Conservation (phyloP, 139 green algal genomes). For the Micromonas pusilla region DNA sequence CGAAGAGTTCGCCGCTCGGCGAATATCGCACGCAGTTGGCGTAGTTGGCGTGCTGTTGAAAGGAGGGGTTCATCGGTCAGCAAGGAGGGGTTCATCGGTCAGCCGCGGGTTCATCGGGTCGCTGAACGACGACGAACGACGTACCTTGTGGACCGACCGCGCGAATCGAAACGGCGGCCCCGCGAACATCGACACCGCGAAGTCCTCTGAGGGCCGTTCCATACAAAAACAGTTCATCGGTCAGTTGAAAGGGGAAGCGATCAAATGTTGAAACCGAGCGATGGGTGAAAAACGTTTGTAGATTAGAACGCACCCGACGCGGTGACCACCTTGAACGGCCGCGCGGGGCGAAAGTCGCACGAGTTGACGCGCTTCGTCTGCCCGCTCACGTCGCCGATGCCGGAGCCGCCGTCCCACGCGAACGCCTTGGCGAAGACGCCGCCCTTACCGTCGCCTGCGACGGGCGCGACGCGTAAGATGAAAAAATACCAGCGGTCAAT, state of each 20-base stretch:
- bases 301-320: too few relatives aligned
- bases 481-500: too few relatives aligned
- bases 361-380: constrained; percentile 42
- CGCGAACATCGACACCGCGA: constrained; percentile 43
- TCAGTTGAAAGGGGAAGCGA: too few relatives aligned
- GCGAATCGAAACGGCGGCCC: constrained; percentile 49
- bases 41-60: constrained; percentile 42
- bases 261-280: too few relatives aligned
- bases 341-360: constrained; percentile 35
- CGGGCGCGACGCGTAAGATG: background rate
- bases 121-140: background rate
- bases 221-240: too few relatives aligned
- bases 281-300: too few relatives aligned
- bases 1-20: constrained; percentile 39
- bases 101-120: too few relatives aligned
- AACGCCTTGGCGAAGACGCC: constrained; percentile 25
- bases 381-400: constrained; percentile 43
- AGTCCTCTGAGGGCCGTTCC: too few relatives aligned
- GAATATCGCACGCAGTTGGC: constrained; percentile 50
- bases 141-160: background rate
- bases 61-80: constrained; percentile 16
- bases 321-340: constrained; percentile 44
- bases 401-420: constrained; percentile 32
- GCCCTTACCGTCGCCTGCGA: background rate
- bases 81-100: too few relatives aligned